These are phyloP conservation scores for Mycosphaerelloides madeirae DNA, from an alignment of 2,329 filamentous ascomycete genomes.

Conservation along the genomic window DNA sequence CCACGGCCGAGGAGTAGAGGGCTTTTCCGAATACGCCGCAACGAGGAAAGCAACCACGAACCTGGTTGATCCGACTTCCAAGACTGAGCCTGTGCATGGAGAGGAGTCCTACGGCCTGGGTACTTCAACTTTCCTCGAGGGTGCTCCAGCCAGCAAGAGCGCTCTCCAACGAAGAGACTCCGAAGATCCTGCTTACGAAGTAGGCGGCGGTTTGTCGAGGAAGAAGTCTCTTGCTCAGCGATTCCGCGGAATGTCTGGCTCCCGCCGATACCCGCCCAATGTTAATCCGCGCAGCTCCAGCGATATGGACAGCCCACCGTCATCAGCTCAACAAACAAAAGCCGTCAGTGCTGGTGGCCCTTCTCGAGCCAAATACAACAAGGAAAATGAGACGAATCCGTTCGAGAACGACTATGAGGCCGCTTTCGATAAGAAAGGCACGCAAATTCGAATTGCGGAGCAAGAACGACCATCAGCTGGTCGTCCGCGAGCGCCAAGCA, in stretches of 20 bases:
- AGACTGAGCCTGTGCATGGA: conserved; percentile 72
- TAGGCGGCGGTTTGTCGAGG: conserved; percentile 61
- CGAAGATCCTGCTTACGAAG: conserved; percentile 51
- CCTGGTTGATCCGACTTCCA: conserved; percentile 62
- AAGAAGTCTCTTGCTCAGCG: conserved; percentile 95
- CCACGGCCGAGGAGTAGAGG: conserved; percentile 79
- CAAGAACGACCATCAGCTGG: conserved; percentile 30
- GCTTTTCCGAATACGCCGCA: conserved; percentile 71
- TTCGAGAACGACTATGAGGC: conserved; percentile 70
- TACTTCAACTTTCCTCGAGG: conserved; percentile 92
- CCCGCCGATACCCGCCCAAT: conserved; percentile 46
- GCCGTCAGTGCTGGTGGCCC: conserved; percentile 40
- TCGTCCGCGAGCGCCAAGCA: conserved; percentile 47
- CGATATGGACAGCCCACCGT: conserved; percentile 18
- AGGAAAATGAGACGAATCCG: conserved; percentile 57
- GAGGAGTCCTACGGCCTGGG: conserved; percentile 79
- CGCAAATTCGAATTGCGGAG: conserved; percentile 52
- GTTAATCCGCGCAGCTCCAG: conserved; percentile 29
- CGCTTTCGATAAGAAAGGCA: conserved; percentile 61
- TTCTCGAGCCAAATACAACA: conserved; percentile 32
- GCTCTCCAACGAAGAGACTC: conserved; percentile 72
- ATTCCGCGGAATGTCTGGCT: conserved; percentile 75
- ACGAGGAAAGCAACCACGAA: conserved; percentile 38
- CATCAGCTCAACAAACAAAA: conserved; percentile 20
- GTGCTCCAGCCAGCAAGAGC: conserved; percentile 76